phyloP scores from a whole-genome alignment of 2,329 filamentous ascomycete genomes.

The Lecanicillium sp. region DNA sequence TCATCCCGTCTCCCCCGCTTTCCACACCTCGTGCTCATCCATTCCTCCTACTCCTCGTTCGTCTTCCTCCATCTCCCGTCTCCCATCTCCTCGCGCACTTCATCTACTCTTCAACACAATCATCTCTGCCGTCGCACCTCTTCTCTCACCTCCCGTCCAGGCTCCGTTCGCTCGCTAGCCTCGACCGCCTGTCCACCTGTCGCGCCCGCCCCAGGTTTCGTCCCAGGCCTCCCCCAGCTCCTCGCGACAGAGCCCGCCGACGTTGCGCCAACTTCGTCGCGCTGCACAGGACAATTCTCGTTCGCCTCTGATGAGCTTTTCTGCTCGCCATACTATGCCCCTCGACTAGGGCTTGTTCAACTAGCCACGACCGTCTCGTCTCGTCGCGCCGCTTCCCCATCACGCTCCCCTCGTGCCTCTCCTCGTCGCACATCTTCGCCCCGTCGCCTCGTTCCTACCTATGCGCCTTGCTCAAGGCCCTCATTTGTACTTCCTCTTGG shows the following conservation, averaged over 20 bases:
- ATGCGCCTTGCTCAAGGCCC: slow-evolving; percentile 3
- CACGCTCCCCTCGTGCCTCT: not conserved
- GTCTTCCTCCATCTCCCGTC: slow-evolving; percentile 3
- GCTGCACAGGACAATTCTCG: slow-evolving; percentile 4
- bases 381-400: not conserved
- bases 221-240: not conserved
- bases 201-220: not conserved
- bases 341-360: slow-evolving; percentile 4
- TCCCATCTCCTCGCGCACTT: slow-evolving; percentile 15
- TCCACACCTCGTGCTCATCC: slow-evolving; percentile 13
- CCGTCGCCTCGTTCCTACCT: slow-evolving; percentile 5
- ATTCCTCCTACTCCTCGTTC: slow-evolving; percentile 5
- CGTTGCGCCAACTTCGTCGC: slow-evolving; percentile 3
- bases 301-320: not conserved
- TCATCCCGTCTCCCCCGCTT: slow-evolving; percentile 18
- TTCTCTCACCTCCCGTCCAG: slow-evolving; percentile 14
- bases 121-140: slow-evolving; percentile 11
- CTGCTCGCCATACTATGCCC: slow-evolving; percentile 5
- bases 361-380: not conserved
- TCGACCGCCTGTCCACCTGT: not conserved
- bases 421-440: not conserved
- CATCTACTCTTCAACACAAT: no score
- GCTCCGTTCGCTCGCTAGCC: slow-evolving; percentile 4
- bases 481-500: not conserved
- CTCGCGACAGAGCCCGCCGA: slow-evolving; percentile 1